Evolutionary conservation across 2,329 filamentous ascomycete species (phyloP), one percentile per base, ranked within the genome.

Genomic region (Alternaria longipes): DNA sequence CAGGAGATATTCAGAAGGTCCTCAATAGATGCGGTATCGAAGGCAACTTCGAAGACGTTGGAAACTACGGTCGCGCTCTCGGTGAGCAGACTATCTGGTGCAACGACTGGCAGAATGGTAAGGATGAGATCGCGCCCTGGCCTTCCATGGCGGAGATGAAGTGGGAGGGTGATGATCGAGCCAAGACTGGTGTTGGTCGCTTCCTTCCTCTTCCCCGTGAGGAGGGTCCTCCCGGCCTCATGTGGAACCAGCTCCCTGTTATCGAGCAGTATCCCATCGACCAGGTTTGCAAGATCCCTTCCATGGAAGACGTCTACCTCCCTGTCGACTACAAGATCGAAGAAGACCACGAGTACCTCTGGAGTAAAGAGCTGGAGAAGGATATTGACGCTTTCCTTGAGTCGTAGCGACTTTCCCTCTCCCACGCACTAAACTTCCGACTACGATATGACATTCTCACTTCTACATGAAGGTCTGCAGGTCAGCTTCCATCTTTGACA

Each of bases 101-200:
- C 57, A 20, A 40, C 0, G 63, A 77, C 46, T 78, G 76, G 73
- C 20, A 61, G 40, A 70, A 72, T 30, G 71, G 71, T 14, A 78
- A 78, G 45, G 70, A 76, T 3, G 72, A 77, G 52, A 66, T 81
- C 32, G 75, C 81, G 0, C 74, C 76, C 1, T 84, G 80, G 80
- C 82, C 82, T 0, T 68, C 69, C 11, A 44, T 67, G 5, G 68
- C 75, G 11, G 82, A 84, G 71, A 71, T 80, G 71, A 81, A 81
- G 63, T 83, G 82, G 76, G 82, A 84, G 63, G 82, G 82, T 0
- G 79, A 82, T 41, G 81, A 81, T 32, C 79, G 82, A 11, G 80
- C 82, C 14, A 78, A 81, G 42, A 83, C 80, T 3, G 71, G 70
- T 34, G 75, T 78, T 44, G 80, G 81, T 22, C 70, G 82, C 18